These are phyloP conservation scores for Mycena maculata DNA, from an alignment of 768 basidiomycete species.

Conservation along the genomic window DNA sequence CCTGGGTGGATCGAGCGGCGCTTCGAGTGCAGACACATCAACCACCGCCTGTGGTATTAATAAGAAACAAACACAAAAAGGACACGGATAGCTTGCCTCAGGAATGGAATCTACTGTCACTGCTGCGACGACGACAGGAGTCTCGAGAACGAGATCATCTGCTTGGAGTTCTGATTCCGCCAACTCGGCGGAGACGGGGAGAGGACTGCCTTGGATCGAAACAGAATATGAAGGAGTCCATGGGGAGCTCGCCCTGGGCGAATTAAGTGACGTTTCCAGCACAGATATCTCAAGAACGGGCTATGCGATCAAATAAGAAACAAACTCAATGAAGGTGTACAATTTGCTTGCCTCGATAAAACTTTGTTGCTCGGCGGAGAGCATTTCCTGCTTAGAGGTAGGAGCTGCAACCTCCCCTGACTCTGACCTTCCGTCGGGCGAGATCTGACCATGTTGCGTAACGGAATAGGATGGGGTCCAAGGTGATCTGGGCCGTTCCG, in stretches of 20 bases:
- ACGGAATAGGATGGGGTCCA: slow-evolving; percentile 45
- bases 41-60: no score
- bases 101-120: no score
- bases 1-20: no score
- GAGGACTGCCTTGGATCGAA: slow-evolving; percentile 51
- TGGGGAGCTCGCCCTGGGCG: slow-evolving; percentile 35
- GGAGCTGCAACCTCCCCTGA: slow-evolving; percentile 1
- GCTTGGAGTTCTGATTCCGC: neutral
- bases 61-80: no score
- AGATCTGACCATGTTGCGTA: slow-evolving; percentile 34
- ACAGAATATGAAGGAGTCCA: slow-evolving; percentile 59
- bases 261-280: slow-evolving; percentile 28
- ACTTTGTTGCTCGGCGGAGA: neutral
- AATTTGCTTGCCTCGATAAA: slow-evolving; percentile 10
- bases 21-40: no score
- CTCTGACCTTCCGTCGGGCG: slow-evolving; percentile 3
- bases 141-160: neutral
- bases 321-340: neutral
- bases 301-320: slow-evolving; percentile 8
- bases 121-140: neutral
- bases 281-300: slow-evolving; percentile 37
- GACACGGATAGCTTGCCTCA: no score
- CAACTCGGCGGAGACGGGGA: slow-evolving; percentile 27
- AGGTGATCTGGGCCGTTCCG: slow-evolving; percentile 36
- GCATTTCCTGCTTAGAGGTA: slow-evolving; percentile 6